Conservation (phyloP, 805 yeast genomes). For the Pichia sporocuriosa region DNA sequence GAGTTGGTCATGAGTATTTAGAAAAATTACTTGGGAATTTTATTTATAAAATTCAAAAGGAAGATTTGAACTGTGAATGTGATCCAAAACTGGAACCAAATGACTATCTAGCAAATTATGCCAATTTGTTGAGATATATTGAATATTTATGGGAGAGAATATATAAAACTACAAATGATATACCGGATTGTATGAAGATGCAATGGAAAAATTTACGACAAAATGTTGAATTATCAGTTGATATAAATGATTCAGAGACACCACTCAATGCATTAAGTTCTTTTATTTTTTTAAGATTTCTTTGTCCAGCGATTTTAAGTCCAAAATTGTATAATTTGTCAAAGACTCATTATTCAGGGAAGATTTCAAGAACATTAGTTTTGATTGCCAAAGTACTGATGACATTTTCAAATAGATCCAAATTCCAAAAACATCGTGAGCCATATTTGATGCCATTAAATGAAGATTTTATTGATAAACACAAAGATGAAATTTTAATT, state of each 20-base stretch:
- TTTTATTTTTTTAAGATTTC: slow-evolving; percentile 73
- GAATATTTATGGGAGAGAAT: slow-evolving; percentile 61
- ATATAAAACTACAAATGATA: slow-evolving; percentile 58
- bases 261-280: slow-evolving; percentile 75
- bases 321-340: slow-evolving; percentile 80
- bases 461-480: slow-evolving; percentile 47
- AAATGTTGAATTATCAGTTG: slow-evolving; percentile 56
- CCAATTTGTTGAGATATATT: slow-evolving; percentile 36
- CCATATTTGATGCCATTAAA: slow-evolving; percentile 73
- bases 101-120: slow-evolving; percentile 32
- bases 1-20: slow-evolving; percentile 75
- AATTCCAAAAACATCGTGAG: slow-evolving; percentile 74
- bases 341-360: slow-evolving; percentile 62
- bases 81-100: slow-evolving; percentile 55
- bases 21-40: slow-evolving; percentile 68
- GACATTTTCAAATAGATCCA: slow-evolving; percentile 69
- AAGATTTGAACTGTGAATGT: slow-evolving; percentile 61
- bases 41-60: slow-evolving; percentile 43
- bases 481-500: slow-evolving; percentile 51
- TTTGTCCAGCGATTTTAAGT: slow-evolving; percentile 87
- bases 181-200: slow-evolving; percentile 60
- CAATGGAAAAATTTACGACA: slow-evolving; percentile 59
- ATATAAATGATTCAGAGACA: slow-evolving; percentile 41
- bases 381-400: slow-evolving; percentile 73
- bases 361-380: slow-evolving; percentile 70